Conservation (phyloP, 805 yeast species). For the Grigorovia humatica region DNA sequence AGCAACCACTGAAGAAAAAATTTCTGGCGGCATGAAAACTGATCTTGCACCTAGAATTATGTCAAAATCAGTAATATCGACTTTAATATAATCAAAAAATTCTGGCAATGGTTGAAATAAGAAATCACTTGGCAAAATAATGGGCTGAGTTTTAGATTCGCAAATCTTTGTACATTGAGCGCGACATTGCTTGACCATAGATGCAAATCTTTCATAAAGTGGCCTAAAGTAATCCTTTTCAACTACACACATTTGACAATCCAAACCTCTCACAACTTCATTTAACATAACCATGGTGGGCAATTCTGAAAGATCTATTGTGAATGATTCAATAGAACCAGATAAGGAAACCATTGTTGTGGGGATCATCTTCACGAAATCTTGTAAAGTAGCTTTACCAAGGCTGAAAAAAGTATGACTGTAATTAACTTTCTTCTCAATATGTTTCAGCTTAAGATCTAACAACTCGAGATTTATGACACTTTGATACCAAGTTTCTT, state of each 20-base stretch:
- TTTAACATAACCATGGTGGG: conserved; percentile 23
- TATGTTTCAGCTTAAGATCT: conserved; percentile 17
- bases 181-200: conserved; percentile 11
- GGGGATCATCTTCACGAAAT: conserved; percentile 19
- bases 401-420: conserved; percentile 14
- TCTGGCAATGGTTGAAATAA: conserved; percentile 27
- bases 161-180: conserved; percentile 12
- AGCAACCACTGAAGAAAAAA: conserved; percentile 25
- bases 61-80: conserved; percentile 18
- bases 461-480: conserved; percentile 14
- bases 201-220: conserved; percentile 22
- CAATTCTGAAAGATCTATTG: conserved; percentile 21
- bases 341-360: conserved; percentile 7
- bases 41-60: conserved; percentile 34
- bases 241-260: conserved; percentile 19
- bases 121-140: conserved; percentile 7
- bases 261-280: conserved; percentile 15
- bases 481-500: conserved; percentile 13
- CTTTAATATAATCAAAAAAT: conserved; percentile 24
- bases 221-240: conserved; percentile 23
- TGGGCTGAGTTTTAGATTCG: conserved; percentile 1
- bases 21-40: conserved; percentile 32
- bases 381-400: conserved; percentile 14
- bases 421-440: conserved; percentile 9
- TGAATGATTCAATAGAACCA: conserved; percentile 18